Evolutionary conservation across 768 basidiomycete genomes (phyloP).

Genomic region (Suillus paluster): DNA sequence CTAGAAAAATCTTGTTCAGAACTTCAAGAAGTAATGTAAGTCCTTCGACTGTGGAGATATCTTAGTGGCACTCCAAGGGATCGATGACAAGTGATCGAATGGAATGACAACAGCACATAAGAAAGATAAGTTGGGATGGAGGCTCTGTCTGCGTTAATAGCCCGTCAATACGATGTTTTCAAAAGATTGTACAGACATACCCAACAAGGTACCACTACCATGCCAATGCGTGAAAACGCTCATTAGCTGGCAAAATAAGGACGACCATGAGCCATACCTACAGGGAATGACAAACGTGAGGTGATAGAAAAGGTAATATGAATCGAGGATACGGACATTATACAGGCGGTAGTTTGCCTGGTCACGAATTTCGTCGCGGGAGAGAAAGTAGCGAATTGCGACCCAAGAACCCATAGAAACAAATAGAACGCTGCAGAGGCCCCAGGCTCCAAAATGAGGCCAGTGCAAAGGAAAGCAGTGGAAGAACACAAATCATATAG

Average conservation of each 20-base stretch:
- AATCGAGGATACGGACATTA: conserved; percentile 12
- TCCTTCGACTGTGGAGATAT: too few species aligned
- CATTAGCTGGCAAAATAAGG: background rate
- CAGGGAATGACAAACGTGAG: background rate
- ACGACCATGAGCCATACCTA: background rate
- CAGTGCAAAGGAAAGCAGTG: conserved; percentile 15
- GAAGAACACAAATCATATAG: conserved; percentile 18
- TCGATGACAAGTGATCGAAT: too few species aligned
- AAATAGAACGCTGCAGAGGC: conserved; percentile 9
- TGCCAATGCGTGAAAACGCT: background rate
- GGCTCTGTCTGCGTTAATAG: too few species aligned
- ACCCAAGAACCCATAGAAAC: conserved; percentile 18
- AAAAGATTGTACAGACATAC: too few species aligned
- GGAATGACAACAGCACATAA: too few species aligned
- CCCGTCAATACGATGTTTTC: too few species aligned
- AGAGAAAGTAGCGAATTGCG: conserved; percentile 20
- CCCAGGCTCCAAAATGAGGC: conserved; percentile 20
- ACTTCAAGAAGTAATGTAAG: too few species aligned
- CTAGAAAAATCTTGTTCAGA: too few species aligned
- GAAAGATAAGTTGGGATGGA: too few species aligned
- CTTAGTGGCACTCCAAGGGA: too few species aligned
- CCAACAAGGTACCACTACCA: background rate
- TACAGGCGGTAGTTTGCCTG: conserved; percentile 17
- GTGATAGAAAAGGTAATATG: background rate
- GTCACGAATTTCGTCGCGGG: conserved; percentile 15